Evolutionary conservation across 257 asterid species (phyloP).

Genomic region (Primulina eburnea): DNA sequence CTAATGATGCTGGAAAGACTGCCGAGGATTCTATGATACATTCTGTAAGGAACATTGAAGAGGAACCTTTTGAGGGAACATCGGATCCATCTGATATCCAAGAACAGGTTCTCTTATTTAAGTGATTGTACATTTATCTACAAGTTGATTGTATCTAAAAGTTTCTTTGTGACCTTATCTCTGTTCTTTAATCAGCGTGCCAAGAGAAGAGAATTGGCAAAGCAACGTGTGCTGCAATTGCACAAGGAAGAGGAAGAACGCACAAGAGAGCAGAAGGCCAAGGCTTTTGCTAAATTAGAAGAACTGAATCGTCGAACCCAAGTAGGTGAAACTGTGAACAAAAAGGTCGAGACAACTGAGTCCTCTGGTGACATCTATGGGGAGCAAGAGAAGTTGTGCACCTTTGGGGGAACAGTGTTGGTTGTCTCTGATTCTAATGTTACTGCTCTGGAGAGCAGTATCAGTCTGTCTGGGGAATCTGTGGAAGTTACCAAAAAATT

Average conservation of each 20-base stretch:
- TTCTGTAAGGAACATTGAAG: constrained; percentile 37
- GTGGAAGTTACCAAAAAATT: constrained; percentile 29
- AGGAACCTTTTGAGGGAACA: constrained; percentile 44
- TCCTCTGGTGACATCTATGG: constrained; percentile 22
- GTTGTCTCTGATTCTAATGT: constrained; percentile 33
- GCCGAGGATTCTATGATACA: constrained; percentile 34
- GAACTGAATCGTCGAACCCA: constrained; percentile 80
- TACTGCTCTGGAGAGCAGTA: constrained; percentile 26
- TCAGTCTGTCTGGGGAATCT: constrained; percentile 34
- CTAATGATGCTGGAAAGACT: constrained; percentile 38
- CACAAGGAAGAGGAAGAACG: constrained; percentile 97
- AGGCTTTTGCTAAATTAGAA: constrained; percentile 88
- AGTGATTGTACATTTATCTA: constrained; percentile 3
- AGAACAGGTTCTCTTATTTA: constrained; percentile 50
- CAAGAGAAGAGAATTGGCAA: constrained; percentile 69
- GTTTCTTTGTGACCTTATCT: constrained; percentile 24
- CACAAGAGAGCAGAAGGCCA: constrained; percentile 79
- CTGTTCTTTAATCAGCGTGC: constrained; percentile 52
- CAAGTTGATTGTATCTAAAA: constrained; percentile 11
- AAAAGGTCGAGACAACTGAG: constrained; percentile 36
- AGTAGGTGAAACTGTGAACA: constrained; percentile 46
- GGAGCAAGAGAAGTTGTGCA: constrained; percentile 35
- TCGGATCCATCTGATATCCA: constrained; percentile 61
- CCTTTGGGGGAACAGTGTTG: constrained; percentile 32
- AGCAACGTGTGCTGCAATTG: constrained; percentile 70